Base-by-base conservation (phyloP, 768 basidiomycete species). In the Tricholoma saponaceum region DNA sequence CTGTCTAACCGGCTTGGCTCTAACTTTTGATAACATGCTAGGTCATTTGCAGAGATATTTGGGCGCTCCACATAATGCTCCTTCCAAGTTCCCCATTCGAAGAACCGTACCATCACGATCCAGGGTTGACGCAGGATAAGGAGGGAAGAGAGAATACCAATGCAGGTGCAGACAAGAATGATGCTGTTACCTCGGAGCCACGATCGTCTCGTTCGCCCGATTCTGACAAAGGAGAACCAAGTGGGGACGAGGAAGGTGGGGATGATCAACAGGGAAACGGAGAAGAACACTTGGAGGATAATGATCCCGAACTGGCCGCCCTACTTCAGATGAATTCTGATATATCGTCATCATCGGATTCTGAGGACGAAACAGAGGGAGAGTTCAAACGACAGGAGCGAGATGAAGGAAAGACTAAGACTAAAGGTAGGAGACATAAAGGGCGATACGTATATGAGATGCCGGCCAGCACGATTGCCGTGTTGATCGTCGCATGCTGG, bases 401-500 rank as follows among this genome's bases (percentile, higher is more conserved):
- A 56, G 57, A 23, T 51, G 50, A 25, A 37, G 52, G 7, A 16
- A 52, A 56, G 54, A 33, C 64, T 44, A 35, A 50, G 18, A 18
- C 58, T 58, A 62, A 63, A 56, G 54, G 43, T 51, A 58, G 51
- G 54, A 56, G 47, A 55, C 62, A 64, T 57, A 57, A 41, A 54
- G 60, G 65, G 9, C 60, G 63, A 33, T 50, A 66, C 43, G 46
- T 60, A 13, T 72, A 75, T 58, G 80, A 81, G 63, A 70, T 70
- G 33, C 74, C 76, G 14, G 63, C 70, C 32, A 79, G 74, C 59
- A 79, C 81, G 26, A 74, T 97, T 28, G 83, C 86, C 3, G 78
- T 94, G 41, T 75, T 96, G 4, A 74, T 89, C 16, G 68, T 94
- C 4, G 89, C 82, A 2, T 89, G 87, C 61, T 94, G 91, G 91